Conservation (phyloP, 257 asterid species). For the Coffea canephora region DNA sequence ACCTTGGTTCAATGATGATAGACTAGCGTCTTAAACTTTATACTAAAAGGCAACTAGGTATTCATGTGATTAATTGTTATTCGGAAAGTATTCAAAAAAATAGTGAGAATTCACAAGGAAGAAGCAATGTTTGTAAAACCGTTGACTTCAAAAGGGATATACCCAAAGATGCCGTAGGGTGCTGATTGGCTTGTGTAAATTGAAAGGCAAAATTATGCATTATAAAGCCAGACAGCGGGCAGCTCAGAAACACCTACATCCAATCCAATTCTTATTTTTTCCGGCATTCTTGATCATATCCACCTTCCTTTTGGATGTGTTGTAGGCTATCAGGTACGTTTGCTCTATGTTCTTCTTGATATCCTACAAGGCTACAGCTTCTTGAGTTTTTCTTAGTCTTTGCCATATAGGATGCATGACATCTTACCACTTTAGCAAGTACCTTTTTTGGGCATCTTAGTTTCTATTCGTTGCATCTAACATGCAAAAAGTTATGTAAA, state of each 20-base stretch:
- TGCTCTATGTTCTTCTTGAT: neutral
- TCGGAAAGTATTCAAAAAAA: neutral
- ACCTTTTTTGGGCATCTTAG: neutral
- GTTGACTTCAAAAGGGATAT: constrained; percentile 26
- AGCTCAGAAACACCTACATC: neutral
- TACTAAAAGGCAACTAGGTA: neutral
- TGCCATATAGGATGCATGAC: neutral
- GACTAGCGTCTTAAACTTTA: neutral
- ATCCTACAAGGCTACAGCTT: neutral
- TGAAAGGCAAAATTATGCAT: neutral
- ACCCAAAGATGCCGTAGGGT: constrained; percentile 21
- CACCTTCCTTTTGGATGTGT: neutral
- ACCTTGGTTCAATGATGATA: no score
- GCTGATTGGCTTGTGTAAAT: constrained; percentile 1
- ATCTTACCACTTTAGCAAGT: neutral
- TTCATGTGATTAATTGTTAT: neutral
- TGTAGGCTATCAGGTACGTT: constrained; percentile 5
- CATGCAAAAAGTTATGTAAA: neutral
- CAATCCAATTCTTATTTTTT: neutral
- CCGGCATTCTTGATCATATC: neutral
- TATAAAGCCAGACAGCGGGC: constrained; percentile 11
- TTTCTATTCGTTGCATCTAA: neutral
- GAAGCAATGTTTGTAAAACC: constrained; percentile 4
- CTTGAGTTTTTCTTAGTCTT: neutral
- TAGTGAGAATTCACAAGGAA: constrained; percentile 5